These are phyloP conservation scores for Zygosaccharomyces pseudorouxii DNA, from an alignment of 805 yeast genomes.

Conservation along the genomic window DNA sequence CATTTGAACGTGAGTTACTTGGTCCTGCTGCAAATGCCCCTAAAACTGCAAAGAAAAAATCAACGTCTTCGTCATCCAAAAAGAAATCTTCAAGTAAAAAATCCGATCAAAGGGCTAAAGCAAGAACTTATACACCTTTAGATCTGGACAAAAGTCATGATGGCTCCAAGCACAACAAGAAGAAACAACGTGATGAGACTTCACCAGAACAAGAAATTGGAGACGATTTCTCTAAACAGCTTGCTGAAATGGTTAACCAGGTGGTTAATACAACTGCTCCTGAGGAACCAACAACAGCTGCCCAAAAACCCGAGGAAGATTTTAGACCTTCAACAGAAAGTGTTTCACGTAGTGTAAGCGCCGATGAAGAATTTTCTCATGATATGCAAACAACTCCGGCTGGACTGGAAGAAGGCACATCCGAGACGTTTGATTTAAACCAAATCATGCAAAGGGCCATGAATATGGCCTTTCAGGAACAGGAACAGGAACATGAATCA, in stretches of 20 bases:
- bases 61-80: conserved; percentile 8
- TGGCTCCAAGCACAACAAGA: conserved; percentile 17
- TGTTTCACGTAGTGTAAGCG: conserved; percentile 1
- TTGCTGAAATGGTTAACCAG: conserved; percentile 52
- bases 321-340: background rate
- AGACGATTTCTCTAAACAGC: conserved; percentile 46
- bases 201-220: conserved; percentile 10
- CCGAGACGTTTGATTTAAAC: conserved; percentile 57
- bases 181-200: conserved; percentile 16
- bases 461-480: conserved; percentile 69
- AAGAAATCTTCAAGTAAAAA: conserved; percentile 6
- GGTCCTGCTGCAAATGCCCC: conserved; percentile 11
- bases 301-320: background rate
- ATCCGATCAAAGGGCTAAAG: background rate
- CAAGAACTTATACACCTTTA: conserved; percentile 1
- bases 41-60: conserved; percentile 7
- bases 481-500: conserved; percentile 2
- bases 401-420: conserved; percentile 16
- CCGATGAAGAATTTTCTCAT: conserved; percentile 8
- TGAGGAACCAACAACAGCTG: background rate
- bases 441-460: conserved; percentile 74
- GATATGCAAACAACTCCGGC: conserved; percentile 11
- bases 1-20: conserved; percentile 31
- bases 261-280: conserved; percentile 42
- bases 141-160: background rate